These are phyloP conservation scores for Myxozyma sirexii DNA, from an alignment of 805 yeast genomes.

Conservation along the genomic window DNA sequence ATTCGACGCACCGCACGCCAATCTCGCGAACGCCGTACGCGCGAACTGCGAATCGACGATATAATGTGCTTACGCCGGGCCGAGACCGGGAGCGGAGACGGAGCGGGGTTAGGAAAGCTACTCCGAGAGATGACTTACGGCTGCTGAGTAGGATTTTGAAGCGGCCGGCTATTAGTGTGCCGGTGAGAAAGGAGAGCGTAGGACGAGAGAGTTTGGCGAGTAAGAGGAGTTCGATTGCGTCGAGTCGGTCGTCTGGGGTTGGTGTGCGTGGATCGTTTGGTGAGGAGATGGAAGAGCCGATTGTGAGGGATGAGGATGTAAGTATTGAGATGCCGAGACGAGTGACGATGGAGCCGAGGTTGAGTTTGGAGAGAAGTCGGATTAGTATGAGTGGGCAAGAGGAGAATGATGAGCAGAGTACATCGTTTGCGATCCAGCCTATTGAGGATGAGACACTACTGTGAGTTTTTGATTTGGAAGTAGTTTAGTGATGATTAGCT, in stretches of 20 bases:
- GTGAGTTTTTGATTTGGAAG: background rate
- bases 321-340: slow-evolving; percentile 5
- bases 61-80: slow-evolving; percentile 30
- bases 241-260: too few relatives aligned
- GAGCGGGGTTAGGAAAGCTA: slow-evolving; percentile 7
- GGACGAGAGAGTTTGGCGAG: too few relatives aligned
- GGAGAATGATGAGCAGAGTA: slow-evolving; percentile 4
- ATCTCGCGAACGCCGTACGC: slow-evolving; percentile 4
- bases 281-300: background rate
- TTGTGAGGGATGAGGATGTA: background rate
- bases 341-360: slow-evolving; percentile 6
- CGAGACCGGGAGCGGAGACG: slow-evolving; percentile 21
- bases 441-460: slow-evolving; percentile 1
- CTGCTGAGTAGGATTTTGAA: slow-evolving; percentile 21
- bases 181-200: too few relatives aligned
- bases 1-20: slow-evolving; percentile 10
- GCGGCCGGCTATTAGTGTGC: too few relatives aligned
- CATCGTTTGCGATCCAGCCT: slow-evolving; percentile 17
- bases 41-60: slow-evolving; percentile 10
- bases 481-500: too few relatives aligned
- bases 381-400: background rate
- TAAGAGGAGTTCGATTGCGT: too few relatives aligned
- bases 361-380: slow-evolving; percentile 14
- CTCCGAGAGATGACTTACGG: slow-evolving; percentile 32
- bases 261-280: background rate